Conservation (phyloP, 495 filamentous ascomycete species). For the Apiosordaria backusii region DNA sequence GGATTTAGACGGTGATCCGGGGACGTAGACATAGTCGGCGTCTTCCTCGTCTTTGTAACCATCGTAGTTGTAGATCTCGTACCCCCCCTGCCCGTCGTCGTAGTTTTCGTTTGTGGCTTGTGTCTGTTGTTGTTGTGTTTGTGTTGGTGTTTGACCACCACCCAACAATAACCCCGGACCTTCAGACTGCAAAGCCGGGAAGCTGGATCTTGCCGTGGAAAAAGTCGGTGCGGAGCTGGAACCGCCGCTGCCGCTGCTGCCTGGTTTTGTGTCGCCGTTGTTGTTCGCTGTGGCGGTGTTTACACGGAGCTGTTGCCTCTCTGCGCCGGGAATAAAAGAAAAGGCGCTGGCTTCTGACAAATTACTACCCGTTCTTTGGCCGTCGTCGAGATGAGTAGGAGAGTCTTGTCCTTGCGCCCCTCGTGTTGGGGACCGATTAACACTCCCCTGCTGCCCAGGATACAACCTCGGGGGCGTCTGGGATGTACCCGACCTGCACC, state of each 20-base stretch:
- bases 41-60: conserved; percentile 24
- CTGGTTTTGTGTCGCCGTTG: background rate
- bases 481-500: conserved; percentile 19
- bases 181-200: conserved; percentile 61
- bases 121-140: no score
- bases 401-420: conserved; percentile 10
- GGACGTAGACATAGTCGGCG: conserved; percentile 28
- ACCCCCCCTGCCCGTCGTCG: background rate
- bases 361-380: conserved; percentile 38
- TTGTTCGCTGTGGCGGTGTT: background rate
- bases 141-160: background rate
- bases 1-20: conserved; percentile 47
- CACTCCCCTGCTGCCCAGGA: background rate
- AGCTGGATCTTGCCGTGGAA: conserved; percentile 61
- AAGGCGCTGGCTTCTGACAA: conserved; percentile 42
- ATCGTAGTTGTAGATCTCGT: conserved; percentile 2
- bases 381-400: conserved; percentile 14
- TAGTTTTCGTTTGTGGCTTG: no score
- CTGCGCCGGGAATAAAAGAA: conserved; percentile 27
- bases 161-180: conserved; percentile 58
- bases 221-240: conserved; percentile 55
- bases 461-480: conserved; percentile 5
- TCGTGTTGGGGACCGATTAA: background rate
- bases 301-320: conserved; percentile 23
- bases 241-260: conserved; percentile 26